phyloP scores from a whole-genome alignment of 345 rosid genomes.

The Populus davidiana region DNA sequence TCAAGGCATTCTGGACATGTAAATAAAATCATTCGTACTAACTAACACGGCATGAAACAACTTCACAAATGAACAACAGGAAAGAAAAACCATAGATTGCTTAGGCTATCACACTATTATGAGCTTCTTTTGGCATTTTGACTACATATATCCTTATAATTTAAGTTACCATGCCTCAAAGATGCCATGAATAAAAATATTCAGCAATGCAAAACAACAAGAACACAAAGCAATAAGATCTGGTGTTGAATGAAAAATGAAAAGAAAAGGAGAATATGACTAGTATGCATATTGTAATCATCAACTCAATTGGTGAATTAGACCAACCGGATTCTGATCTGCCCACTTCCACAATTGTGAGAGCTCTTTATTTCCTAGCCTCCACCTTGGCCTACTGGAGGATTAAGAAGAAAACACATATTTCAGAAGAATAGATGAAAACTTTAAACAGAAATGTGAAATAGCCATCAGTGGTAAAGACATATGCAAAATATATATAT shows the following conservation, averaged over 20 bases:
- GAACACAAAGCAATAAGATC: not conserved
- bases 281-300: slow-evolving; percentile 1
- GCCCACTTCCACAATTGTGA: slow-evolving; percentile 99
- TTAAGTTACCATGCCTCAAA: not conserved
- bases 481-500: not conserved
- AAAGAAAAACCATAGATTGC: not conserved
- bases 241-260: not conserved
- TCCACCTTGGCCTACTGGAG: slow-evolving; percentile 80
- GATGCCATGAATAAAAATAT: not conserved
- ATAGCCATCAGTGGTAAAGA: not conserved
- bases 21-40: slow-evolving; percentile 12
- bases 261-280: not conserved
- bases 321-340: slow-evolving; percentile 78
- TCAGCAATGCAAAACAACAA: not conserved
- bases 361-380: slow-evolving; percentile 92
- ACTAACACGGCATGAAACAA: not conserved
- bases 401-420: slow-evolving; percentile 14
- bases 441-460: not conserved
- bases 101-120: not conserved
- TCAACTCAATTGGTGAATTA: not conserved
- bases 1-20: slow-evolving; percentile 70
- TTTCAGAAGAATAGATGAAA: slow-evolving; percentile 7
- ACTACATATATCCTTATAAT: not conserved
- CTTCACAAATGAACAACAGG: not conserved
- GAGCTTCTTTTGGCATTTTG: not conserved